phyloP scores from a whole-genome alignment of 352 stramenopile genomes.

The Phytopythium litorale region DNA sequence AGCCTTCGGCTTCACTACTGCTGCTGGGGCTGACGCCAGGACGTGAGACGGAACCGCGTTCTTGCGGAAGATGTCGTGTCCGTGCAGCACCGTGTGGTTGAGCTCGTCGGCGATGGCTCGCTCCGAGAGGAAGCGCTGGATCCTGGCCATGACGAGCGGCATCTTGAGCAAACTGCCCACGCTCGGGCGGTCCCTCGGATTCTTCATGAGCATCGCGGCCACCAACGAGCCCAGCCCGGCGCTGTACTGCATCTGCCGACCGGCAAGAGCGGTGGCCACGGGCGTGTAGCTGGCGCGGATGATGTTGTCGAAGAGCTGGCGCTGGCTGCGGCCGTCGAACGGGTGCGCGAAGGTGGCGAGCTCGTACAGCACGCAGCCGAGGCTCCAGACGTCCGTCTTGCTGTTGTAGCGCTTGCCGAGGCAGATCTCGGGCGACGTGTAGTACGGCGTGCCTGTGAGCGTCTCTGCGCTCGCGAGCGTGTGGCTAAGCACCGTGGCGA shows the following conservation, averaged over 20 bases:
- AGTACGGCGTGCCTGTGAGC: constrained; percentile 85
- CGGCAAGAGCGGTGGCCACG: constrained; percentile 9
- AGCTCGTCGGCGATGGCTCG: constrained; percentile 50
- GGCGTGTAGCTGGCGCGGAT: constrained; percentile 25
- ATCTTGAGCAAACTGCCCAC: constrained; percentile 56
- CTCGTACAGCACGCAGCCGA: constrained; percentile 94
- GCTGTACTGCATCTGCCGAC: constrained; percentile 13
- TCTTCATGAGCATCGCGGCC: constrained; percentile 55
- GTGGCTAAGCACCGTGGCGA: constrained; percentile 69
- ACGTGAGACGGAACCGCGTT: constrained; percentile 4
- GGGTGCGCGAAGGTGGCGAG: constrained; percentile 84
- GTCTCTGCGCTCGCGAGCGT: constrained; percentile 72
- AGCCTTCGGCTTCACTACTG: neutral
- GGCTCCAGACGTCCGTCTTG: constrained; percentile 93
- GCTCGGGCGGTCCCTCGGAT: constrained; percentile 54
- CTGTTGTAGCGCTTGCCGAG: constrained; percentile 90
- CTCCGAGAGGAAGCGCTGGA: constrained; percentile 60
- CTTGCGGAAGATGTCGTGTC: constrained; percentile 62
- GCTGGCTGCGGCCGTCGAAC: constrained; percentile 84
- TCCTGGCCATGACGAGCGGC: constrained; percentile 55
- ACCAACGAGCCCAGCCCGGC: constrained; percentile 32
- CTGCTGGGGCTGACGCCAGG: neutral
- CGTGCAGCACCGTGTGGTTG: constrained; percentile 69
- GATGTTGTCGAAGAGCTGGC: constrained; percentile 78
- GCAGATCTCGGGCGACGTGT: constrained; percentile 94